Conservation (phyloP, 495 filamentous ascomycete species). For the Tricharina praecox region DNA sequence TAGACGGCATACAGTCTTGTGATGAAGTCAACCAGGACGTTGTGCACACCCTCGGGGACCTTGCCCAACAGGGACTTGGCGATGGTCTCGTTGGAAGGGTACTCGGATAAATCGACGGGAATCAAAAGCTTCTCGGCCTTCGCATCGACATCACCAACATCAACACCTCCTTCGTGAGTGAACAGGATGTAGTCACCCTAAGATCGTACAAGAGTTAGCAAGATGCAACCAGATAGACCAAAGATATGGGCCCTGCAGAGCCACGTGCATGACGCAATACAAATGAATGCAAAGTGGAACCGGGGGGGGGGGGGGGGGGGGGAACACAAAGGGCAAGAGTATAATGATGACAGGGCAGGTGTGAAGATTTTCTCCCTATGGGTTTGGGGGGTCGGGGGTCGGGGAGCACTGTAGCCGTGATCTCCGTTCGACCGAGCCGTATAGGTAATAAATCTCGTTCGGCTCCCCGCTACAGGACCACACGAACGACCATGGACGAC, state of each 20-base stretch:
- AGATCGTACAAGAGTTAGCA: slow-evolving; percentile 6
- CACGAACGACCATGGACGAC: background rate
- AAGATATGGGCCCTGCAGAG: too few relatives aligned
- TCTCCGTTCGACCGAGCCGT: slow-evolving; percentile 20
- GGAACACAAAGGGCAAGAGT: too few relatives aligned
- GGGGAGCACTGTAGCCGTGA: too few relatives aligned
- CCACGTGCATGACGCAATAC: too few relatives aligned
- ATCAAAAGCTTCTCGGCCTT: slow-evolving; percentile 98
- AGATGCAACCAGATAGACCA: too few relatives aligned
- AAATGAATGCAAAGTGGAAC: too few relatives aligned
- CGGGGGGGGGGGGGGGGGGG: too few relatives aligned
- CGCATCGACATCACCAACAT: slow-evolving; percentile 96
- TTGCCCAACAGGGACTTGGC: slow-evolving; percentile 70
- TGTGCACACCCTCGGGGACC: slow-evolving; percentile 88
- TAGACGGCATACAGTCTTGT: slow-evolving; percentile 82
- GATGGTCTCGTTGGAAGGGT: slow-evolving; percentile 89
- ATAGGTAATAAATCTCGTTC: slow-evolving; percentile 6
- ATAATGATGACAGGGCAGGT: too few relatives aligned
- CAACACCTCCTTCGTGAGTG: slow-evolving; percentile 97
- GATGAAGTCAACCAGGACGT: slow-evolving; percentile 97
- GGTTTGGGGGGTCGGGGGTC: too few relatives aligned
- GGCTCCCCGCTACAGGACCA: slow-evolving; percentile 4
- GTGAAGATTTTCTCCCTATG: too few relatives aligned
- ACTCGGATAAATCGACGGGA: slow-evolving; percentile 84
- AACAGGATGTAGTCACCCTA: slow-evolving; percentile 99